Base-by-base conservation (phyloP, 2,329 filamentous ascomycete genomes). In the Cladophialophora bantiana region DNA sequence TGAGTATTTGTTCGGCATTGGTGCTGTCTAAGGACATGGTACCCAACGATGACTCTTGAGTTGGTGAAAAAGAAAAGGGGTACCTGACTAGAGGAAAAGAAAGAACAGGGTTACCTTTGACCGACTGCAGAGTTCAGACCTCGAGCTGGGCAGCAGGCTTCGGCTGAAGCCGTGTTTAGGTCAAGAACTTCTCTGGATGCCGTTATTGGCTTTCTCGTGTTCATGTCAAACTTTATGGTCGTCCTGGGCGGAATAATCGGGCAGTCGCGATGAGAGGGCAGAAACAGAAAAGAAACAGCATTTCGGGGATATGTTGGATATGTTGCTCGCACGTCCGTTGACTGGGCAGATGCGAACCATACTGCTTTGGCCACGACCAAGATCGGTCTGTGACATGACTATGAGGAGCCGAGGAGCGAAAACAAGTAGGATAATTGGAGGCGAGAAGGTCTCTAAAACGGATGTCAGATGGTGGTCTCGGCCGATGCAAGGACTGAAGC, bases 1-100 rank as follows among this genome's bases (percentile, higher is more conserved):
- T 13, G 71, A 73, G 57, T 73, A 73, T 48, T 71, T 73, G 31
- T 69, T 61, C 13, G 71, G 70, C 66, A 71, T 71, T 70, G 61
- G 61, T 70, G 52, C 18, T 52, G 32, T 12, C 32, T 26, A 42
- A 42, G 18, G 32, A 59, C 65, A 64, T 63, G 54, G 38, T 42
- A 34, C 10, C 26, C 45, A 12, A 50, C 45, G 18, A 50, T 18
- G 4, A 26, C 18, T 26, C 20, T 26, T 26, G 45, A 50, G 18
- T 20, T 50, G 45, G 26, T 50, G 10, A 26, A 50, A 50, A 26
- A 26, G 40, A 42, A 42, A 50, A 9, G 45, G 45, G 45, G 12
- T 10, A 38, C 9, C 45, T 3, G 18, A 26, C 3, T 20, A 26
- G 7, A 50, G 45, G 26, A 42, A n/a, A 42, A 42, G 38, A 4